A percentile compares a stretch with the other conserved stretches of the same genome.
phyloP scores from a whole-genome alignment of 805 yeast genomes.

The Priceomyces fermenticarens region DNA sequence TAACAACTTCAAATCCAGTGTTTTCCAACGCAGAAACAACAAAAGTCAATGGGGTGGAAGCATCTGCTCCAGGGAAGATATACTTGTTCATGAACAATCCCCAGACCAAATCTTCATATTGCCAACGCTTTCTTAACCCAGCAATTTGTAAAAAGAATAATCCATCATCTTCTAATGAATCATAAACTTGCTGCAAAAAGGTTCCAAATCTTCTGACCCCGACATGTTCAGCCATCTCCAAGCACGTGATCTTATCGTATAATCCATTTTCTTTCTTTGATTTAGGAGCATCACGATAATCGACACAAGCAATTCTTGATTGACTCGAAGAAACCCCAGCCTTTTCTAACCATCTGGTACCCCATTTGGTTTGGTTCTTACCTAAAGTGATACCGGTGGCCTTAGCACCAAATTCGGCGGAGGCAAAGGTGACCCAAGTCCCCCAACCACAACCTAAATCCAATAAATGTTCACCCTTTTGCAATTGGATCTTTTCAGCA shows the following conservation, averaged over 20 bases:
- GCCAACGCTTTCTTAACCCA: constrained; percentile 90
- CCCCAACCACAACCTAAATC: constrained; percentile 98
- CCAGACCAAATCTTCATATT: constrained; percentile 91
- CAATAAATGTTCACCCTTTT: constrained; percentile 69
- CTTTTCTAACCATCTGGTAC: constrained; percentile 63
- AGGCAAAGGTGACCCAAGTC: constrained; percentile 80
- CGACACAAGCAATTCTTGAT: constrained; percentile 74
- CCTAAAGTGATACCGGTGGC: constrained; percentile 92
- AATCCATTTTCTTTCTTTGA: constrained; percentile 39
- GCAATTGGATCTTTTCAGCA: constrained; percentile 77
- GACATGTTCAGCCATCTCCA: constrained; percentile 96
- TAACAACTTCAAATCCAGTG: constrained; percentile 81
- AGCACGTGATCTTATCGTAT: constrained; percentile 84
- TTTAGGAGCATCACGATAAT: constrained; percentile 89
- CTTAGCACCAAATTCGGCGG: constrained; percentile 76
- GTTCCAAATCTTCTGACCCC: constrained; percentile 80
- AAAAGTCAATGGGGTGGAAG: constrained; percentile 88
- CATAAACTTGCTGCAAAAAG: constrained; percentile 76
- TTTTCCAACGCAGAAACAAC: constrained; percentile 75
- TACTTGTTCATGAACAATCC: constrained; percentile 95
- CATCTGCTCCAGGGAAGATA: constrained; percentile 97
- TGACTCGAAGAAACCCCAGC: constrained; percentile 71
- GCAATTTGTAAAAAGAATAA: constrained; percentile 84
- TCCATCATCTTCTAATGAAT: constrained; percentile 90
- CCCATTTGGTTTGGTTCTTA: constrained; percentile 87